Conservation (phyloP, 495 filamentous ascomycete genomes). For the Daldinia concentrica region DNA sequence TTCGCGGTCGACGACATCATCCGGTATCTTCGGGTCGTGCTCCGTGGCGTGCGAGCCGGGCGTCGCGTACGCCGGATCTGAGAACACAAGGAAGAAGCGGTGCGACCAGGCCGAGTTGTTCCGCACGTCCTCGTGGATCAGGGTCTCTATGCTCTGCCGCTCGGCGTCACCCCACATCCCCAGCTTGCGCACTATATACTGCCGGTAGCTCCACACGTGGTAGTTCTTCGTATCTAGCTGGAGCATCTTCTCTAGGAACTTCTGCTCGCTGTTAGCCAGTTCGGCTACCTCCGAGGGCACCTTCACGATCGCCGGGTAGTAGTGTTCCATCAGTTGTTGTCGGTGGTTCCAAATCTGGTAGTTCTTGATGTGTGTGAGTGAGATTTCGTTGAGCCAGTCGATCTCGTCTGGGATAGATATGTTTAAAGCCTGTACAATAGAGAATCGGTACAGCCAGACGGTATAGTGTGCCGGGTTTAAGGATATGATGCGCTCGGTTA, state of each 20-base stretch:
- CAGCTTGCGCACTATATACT: constrained; percentile 90
- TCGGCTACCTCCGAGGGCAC: constrained; percentile 42
- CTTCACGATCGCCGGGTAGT: constrained; percentile 62
- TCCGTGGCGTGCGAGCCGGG: constrained; percentile 56
- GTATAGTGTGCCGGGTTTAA: constrained; percentile 98
- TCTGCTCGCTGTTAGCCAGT: constrained; percentile 65
- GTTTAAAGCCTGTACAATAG: constrained; percentile 72
- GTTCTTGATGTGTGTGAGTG: constrained; percentile 88
- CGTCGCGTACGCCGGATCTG: constrained; percentile 63
- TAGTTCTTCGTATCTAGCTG: constrained; percentile 93
- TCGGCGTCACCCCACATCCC: constrained; percentile 69
- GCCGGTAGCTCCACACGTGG: constrained; percentile 96
- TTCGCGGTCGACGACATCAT: constrained; percentile 76
- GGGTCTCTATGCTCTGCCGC: constrained; percentile 70
- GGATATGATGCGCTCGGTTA: constrained; percentile 87
- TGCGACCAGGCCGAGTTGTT: constrained; percentile 99
- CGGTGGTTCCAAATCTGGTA: constrained; percentile 99
- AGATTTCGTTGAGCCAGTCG: constrained; percentile 82
- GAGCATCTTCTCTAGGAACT: constrained; percentile 85
- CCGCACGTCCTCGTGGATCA: constrained; percentile 80
- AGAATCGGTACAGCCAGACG: constrained; percentile 94
- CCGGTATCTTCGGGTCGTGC: constrained; percentile 60
- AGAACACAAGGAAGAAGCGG: constrained; percentile 89
- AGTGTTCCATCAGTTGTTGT: constrained; percentile 78
- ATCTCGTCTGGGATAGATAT: constrained; percentile 77